Evolutionary conservation across 139 green algal genomes (phyloP).

Genomic region (Nannochloris sp.): DNA sequence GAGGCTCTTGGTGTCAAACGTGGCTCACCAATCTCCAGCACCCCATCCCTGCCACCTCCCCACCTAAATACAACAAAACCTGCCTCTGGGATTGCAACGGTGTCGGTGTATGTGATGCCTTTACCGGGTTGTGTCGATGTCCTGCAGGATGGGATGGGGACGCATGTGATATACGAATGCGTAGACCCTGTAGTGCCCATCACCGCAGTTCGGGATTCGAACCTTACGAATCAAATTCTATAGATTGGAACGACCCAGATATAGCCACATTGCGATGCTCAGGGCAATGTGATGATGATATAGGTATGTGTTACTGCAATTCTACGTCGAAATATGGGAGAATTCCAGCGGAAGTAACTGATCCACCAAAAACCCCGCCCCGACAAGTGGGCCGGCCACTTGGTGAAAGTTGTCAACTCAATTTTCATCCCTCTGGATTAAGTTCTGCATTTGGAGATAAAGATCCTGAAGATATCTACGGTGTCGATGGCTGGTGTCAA

Average conservation of each 20-base stretch:
- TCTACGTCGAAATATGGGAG: background rate
- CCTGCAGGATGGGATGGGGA: conserved; percentile 8
- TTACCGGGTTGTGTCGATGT: background rate
- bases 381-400: background rate
- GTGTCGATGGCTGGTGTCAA: conserved; percentile 42
- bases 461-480: conserved; percentile 28
- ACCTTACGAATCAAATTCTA: background rate
- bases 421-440: background rate
- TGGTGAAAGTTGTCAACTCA: background rate
- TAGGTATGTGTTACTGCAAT: conserved; percentile 8
- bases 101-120: conserved; percentile 6
- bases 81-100: conserved; percentile 9
- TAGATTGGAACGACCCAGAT: background rate
- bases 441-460: conserved; percentile 6
- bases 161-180: background rate
- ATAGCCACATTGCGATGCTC: background rate
- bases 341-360: background rate
- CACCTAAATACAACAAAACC: too few relatives aligned
- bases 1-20: too few relatives aligned
- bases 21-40: too few relatives aligned
- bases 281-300: conserved; percentile 4
- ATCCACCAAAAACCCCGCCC: conserved; percentile 1
- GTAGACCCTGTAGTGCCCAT: background rate
- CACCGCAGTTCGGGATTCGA: background rate
- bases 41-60: too few relatives aligned